Evolutionary conservation across 2,329 filamentous ascomycete species (phyloP).

Genomic region (Cladobotryum mycophilum): DNA sequence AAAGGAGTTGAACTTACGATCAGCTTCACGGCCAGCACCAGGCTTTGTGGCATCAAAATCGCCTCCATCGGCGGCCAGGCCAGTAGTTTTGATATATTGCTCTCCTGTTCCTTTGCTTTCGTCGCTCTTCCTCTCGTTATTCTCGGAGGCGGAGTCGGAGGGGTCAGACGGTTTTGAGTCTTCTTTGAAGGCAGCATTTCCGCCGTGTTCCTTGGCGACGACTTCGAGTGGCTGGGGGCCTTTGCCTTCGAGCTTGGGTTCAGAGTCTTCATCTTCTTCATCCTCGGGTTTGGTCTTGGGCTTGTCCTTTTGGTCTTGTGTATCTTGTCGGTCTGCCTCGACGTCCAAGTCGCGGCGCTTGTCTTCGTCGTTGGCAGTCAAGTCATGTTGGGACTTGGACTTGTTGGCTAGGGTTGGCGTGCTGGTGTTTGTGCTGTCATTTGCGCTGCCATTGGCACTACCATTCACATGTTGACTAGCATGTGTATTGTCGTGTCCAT

Average conservation of each 20-base stretch:
- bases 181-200: constrained; percentile 22
- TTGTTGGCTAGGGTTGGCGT: too few species aligned
- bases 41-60: constrained; percentile 59
- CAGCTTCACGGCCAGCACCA: constrained; percentile 60
- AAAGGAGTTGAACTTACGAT: constrained; percentile 43
- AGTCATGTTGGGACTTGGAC: too few species aligned
- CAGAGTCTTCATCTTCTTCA: constrained; percentile 3
- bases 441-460: too few species aligned
- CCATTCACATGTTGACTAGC: too few species aligned
- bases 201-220: constrained; percentile 28
- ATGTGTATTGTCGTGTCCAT: neutral
- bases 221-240: constrained; percentile 26
- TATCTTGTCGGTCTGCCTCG: neutral
- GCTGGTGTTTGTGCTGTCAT: too few species aligned
- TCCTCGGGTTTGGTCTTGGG: neutral
- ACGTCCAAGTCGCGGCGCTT: too few species aligned
- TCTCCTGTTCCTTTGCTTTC: constrained; percentile 45
- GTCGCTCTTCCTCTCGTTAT: constrained; percentile 18
- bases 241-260: neutral
- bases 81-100: constrained; percentile 50
- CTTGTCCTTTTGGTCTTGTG: neutral
- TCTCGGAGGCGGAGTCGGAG: neutral
- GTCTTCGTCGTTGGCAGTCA: too few species aligned
- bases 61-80: constrained; percentile 57
- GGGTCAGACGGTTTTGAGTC: neutral